Percentiles rank a stretch among this genome's conserved stretches.
These are phyloP conservation scores for Cystobasidiaceae sp. DNA, from an alignment of 1,284 basidiomycete species.

Conservation along the genomic window DNA sequence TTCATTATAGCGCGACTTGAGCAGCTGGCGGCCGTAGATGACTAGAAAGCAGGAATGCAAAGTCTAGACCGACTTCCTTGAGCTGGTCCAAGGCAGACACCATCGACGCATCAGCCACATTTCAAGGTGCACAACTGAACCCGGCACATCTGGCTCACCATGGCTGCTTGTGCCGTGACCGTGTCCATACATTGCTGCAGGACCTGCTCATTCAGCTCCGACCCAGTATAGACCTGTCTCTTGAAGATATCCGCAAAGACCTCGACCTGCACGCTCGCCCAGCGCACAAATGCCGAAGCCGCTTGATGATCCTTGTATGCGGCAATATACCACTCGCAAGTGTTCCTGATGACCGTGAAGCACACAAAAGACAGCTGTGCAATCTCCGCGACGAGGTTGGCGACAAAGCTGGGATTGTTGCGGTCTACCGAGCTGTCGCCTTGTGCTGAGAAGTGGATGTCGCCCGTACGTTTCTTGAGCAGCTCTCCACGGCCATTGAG, in stretches of 20 bases:
- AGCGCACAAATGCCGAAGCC: constrained; percentile 88
- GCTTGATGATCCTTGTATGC: constrained; percentile 93
- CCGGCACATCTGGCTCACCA: constrained; percentile 53
- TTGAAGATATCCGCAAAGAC: constrained; percentile 78
- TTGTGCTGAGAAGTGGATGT: constrained; percentile 63
- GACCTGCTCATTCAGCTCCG: constrained; percentile 58
- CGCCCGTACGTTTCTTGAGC: constrained; percentile 68
- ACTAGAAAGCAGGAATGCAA: constrained; percentile 48
- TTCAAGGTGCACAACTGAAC: neutral
- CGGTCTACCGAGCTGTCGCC: constrained; percentile 41
- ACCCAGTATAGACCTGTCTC: constrained; percentile 82
- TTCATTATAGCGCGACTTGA: too few relatives aligned
- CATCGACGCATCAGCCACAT: neutral
- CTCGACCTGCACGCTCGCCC: constrained; percentile 84
- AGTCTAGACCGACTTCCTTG: constrained; percentile 87
- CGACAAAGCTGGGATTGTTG: constrained; percentile 21
- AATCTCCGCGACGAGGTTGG: constrained; percentile 50
- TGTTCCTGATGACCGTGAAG: constrained; percentile 88
- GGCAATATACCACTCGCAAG: constrained; percentile 93
- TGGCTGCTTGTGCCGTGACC: constrained; percentile 69
- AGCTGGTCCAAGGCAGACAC: constrained; percentile 53
- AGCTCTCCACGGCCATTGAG: constrained; percentile 71
- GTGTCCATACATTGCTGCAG: constrained; percentile 71
- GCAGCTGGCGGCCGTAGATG: neutral
- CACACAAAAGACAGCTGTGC: constrained; percentile 74